Evolutionary conservation across 2,329 filamentous ascomycete species (phyloP).

Genomic region (Clonostachys sp.): DNA sequence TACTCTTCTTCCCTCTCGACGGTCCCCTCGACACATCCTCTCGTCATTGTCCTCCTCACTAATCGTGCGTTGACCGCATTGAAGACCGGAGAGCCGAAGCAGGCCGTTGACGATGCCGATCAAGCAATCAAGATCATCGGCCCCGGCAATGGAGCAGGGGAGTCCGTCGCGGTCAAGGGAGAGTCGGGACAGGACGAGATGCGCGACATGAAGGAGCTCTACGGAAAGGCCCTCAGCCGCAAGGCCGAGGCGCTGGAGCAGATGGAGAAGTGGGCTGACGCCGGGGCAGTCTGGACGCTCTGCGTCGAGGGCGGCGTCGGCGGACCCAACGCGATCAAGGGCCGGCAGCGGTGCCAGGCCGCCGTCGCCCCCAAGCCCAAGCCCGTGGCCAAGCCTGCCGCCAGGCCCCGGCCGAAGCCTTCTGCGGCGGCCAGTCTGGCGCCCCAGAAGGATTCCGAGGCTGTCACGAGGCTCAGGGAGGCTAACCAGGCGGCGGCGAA

Average conservation of each 20-base stretch:
- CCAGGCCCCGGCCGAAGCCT: conserved; percentile 40
- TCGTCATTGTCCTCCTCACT: conserved; percentile 83
- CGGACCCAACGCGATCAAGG: conserved; percentile 78
- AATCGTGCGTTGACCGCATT: conserved; percentile 87
- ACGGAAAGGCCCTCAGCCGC: conserved; percentile 86
- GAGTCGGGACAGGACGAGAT: conserved; percentile 51
- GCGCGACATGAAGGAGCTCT: conserved; percentile 90
- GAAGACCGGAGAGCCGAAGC: conserved; percentile 88
- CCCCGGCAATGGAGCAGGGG: conserved; percentile 69
- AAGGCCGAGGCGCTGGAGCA: conserved; percentile 96
- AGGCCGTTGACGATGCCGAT: conserved; percentile 81
- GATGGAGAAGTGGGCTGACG: conserved; percentile 90
- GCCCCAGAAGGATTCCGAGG: conserved; percentile 58
- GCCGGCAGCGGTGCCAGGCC: conserved; percentile 84
- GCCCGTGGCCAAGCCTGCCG: conserved; percentile 36
- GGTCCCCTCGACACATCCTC: conserved; percentile 74
- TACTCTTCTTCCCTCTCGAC: conserved; percentile 74
- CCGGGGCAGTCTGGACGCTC: conserved; percentile 71
- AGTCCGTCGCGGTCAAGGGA: conserved; percentile 67
- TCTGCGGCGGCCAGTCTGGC: conserved; percentile 29
- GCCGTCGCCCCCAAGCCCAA: conserved; percentile 69
- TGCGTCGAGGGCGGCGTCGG: conserved; percentile 84
- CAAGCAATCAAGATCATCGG: conserved; percentile 77
- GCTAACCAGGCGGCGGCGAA: conserved; percentile 82
- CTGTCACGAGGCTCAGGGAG: conserved; percentile 75